phyloP scores from a whole-genome alignment of 257 asterid species.

The Knoxia roxburghii region DNA sequence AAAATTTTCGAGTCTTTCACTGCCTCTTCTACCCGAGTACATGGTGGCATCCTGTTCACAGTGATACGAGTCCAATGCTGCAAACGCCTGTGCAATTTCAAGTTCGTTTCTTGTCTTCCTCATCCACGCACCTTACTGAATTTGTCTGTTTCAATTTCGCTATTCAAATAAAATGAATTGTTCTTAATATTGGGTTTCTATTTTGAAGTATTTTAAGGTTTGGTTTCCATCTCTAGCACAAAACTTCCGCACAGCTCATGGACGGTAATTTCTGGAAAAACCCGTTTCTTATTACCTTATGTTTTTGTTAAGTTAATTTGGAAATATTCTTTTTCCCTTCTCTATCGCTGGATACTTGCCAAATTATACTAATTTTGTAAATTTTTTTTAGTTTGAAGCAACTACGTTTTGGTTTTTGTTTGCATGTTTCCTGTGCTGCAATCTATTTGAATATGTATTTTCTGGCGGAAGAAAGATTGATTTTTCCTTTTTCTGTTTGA shows the following conservation, averaged over 20 bases:
- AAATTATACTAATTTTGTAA: too few relatives aligned
- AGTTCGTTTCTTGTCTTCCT: constrained; percentile 2
- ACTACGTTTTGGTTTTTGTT: too few relatives aligned
- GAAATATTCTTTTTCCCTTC: not conserved
- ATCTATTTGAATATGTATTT: not conserved
- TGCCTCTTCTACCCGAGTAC: too few relatives aligned
- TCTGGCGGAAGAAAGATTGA: not conserved
- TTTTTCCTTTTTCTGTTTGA: too few relatives aligned
- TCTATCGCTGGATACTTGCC: not conserved
- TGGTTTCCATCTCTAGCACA: constrained; percentile 13
- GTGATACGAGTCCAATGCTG: constrained; percentile 5
- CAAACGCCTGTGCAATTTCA: not conserved
- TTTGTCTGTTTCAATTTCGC: not conserved
- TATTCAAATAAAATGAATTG: not conserved
- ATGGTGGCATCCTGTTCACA: too few relatives aligned
- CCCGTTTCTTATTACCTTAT: not conserved
- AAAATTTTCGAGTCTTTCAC: too few relatives aligned
- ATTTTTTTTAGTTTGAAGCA: too few relatives aligned
- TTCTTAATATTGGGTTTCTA: not conserved
- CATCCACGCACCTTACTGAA: not conserved
- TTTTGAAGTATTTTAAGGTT: constrained; percentile 12
- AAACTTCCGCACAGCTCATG: constrained; percentile 21
- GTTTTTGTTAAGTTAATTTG: not conserved
- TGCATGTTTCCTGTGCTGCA: not conserved
- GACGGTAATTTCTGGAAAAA: constrained; percentile 28